Evolutionary conservation across 2,329 filamentous ascomycete genomes (phyloP), one percentile per base, ranked within the genome.

Genomic region (Sclerotinia subarctica): DNA sequence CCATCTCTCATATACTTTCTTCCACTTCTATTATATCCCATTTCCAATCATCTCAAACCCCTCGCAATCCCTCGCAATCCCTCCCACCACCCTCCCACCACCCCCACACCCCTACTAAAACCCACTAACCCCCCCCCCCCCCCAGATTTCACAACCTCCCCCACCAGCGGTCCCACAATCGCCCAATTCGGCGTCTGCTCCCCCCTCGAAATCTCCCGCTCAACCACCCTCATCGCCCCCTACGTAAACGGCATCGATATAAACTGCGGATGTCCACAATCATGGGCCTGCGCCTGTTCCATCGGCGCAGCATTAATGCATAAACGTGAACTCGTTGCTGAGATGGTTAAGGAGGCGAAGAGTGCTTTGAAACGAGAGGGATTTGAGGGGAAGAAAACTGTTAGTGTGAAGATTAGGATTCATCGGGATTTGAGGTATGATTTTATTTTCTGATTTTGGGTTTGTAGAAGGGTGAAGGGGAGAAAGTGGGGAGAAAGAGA

Each of bases 231-330:
- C 59, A 86, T 87, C 2, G 85, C 83, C 0, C 88, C 88, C 2
- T 86, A 81, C 75, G 85, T 86, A 64, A 84, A 84, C 73, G 89
- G 89, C 70, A 83, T 91, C 3, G 88, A 91, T 73, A 81, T 91
- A 52, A 91, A 91, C 79, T 92, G 89, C 77, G 89, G 89, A 15
- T 92, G 89, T 74, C 89, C 89, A 10, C 89, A 92, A 78, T 85
- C 85, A 7, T 91, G 89, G 89, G 89, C 89, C 0, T 89, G 89
- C 73, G 85, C 88, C 53, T 87, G 89, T 76, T 86, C 82, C 1
- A 81, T 92, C 3, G 89, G 89, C 6, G 89, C 89, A 5, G 87
- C 87, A n/a, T 80, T 92, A 46, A 91, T 91, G 88, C 82, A 86
- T 56, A 80, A 82, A 62, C 84, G 87, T 11, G 85, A 87, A 71